Percentiles rank a stretch among this genome's conserved stretches.
phyloP scores from a whole-genome alignment of 441 rosid genomes.

The Pelargonium cotyledonis region DNA sequence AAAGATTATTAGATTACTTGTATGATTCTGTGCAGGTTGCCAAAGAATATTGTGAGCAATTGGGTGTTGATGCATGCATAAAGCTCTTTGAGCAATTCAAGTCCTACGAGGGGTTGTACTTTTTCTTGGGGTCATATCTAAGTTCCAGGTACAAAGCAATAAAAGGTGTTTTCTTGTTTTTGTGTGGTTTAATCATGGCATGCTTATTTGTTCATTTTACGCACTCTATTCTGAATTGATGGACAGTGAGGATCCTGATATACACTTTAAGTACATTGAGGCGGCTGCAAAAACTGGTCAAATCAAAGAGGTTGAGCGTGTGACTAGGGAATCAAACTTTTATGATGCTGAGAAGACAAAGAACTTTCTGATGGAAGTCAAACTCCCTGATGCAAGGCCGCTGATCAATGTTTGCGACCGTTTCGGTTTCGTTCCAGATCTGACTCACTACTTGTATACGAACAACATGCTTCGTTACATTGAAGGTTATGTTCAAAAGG shows the following conservation, averaged over 20 bases:
- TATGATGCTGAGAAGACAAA: constrained; percentile 94
- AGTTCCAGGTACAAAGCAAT: constrained; percentile 60
- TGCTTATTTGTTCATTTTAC: background rate
- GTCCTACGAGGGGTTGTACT: constrained; percentile 95
- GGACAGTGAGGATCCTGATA: constrained; percentile 86
- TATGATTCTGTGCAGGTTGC: constrained; percentile 52
- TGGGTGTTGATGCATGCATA: constrained; percentile 73
- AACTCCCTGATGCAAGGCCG: constrained; percentile 90
- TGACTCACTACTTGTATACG: constrained; percentile 94
- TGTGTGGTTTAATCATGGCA: background rate
- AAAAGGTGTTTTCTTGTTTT: background rate
- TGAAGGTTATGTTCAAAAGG: constrained; percentile 99
- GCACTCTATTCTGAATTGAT: background rate
- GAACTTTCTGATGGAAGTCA: constrained; percentile 93
- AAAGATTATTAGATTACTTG: constrained; percentile 56
- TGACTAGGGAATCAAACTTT: constrained; percentile 89
- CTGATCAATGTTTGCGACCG: constrained; percentile 97
- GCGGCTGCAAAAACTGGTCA: constrained; percentile 97
- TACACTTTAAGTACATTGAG: constrained; percentile 92
- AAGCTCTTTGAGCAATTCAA: constrained; percentile 85
- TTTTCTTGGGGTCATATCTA: constrained; percentile 90
- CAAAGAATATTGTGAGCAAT: constrained; percentile 80
- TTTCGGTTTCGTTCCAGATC: constrained; percentile 93
- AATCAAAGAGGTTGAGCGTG: constrained; percentile 97
- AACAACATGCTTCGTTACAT: constrained; percentile 98